Percentiles rank a stretch among this genome's conserved stretches.
These are phyloP conservation scores for Pseudopediastrum boryanum DNA, from an alignment of 139 green algal genomes.

Conservation along the genomic window DNA sequence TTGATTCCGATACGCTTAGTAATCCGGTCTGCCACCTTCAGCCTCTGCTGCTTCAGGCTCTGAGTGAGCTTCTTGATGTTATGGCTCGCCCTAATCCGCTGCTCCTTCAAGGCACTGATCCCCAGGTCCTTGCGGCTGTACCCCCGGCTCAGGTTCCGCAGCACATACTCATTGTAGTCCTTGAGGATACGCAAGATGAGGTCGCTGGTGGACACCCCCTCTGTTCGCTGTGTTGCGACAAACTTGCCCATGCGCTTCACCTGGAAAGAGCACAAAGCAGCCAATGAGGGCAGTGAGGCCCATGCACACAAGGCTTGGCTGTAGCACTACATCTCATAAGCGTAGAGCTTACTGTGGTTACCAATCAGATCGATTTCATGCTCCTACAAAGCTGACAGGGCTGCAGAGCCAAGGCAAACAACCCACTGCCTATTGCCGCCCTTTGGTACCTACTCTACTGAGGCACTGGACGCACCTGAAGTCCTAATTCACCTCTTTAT, in stretches of 20 bases:
- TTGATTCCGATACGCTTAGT: slow-evolving; percentile 45
- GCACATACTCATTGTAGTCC: slow-evolving; percentile 93
- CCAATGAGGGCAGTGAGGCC: not conserved
- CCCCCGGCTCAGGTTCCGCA: slow-evolving; percentile 87
- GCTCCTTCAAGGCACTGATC: slow-evolving; percentile 64
- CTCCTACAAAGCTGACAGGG: no score
- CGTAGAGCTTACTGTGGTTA: no score
- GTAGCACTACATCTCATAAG: no score
- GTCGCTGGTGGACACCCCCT: slow-evolving; percentile 90
- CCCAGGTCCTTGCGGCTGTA: slow-evolving; percentile 65
- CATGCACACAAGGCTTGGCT: no score
- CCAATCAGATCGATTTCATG: no score
- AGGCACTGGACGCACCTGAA: no score
- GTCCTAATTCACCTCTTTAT: no score
- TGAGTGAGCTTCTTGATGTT: slow-evolving; percentile 72
- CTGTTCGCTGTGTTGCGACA: slow-evolving; percentile 84
- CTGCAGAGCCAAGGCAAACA: no score
- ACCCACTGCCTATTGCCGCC: no score
- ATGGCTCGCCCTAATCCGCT: slow-evolving; percentile 69
- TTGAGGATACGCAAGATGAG: slow-evolving; percentile 91
- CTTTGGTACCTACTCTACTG: no score
- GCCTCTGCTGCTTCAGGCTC: slow-evolving; percentile 64
- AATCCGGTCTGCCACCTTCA: slow-evolving; percentile 64
- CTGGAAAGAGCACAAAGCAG: slow-evolving; percentile 22
- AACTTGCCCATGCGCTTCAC: slow-evolving; percentile 88